A percentile compares a stretch with the other conserved stretches of the same genome.
Conservation (phyloP, 352 stramenopile species). For the Phytophthora palmivora region DNA sequence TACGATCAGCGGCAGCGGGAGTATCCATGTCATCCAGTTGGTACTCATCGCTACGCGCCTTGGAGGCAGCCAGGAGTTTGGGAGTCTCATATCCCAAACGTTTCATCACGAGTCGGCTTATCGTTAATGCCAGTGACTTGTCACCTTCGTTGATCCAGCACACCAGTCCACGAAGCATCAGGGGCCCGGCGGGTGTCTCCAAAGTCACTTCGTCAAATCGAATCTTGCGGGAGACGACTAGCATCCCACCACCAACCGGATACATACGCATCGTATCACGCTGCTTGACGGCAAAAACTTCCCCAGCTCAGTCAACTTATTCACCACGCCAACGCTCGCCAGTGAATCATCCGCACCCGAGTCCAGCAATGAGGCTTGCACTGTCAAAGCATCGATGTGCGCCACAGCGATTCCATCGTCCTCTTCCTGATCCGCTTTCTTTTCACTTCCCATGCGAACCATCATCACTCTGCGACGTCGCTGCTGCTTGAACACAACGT, state of each 20-base stretch:
- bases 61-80: background rate
- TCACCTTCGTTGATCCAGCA: background rate
- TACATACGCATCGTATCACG: background rate
- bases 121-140: background rate
- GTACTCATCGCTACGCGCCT: background rate
- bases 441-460: too few relatives aligned
- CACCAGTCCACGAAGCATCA: too few relatives aligned
- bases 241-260: background rate
- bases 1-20: too few relatives aligned
- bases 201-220: background rate
- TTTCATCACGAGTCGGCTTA: conserved; percentile 2
- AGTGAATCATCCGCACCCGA: too few relatives aligned
- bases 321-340: too few relatives aligned
- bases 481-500: too few relatives aligned
- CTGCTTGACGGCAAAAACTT: background rate
- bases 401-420: background rate
- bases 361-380: too few relatives aligned
- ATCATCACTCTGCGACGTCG: too few relatives aligned
- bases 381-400: background rate
- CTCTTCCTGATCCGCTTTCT: background rate
- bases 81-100: background rate
- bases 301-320: background rate
- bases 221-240: background rate
- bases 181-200: background rate
- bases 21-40: background rate